Evolutionary conservation across 2,329 filamentous ascomycete species (phyloP), one percentile per base, ranked within the genome.

Genomic region (Didymella arachidicola): DNA sequence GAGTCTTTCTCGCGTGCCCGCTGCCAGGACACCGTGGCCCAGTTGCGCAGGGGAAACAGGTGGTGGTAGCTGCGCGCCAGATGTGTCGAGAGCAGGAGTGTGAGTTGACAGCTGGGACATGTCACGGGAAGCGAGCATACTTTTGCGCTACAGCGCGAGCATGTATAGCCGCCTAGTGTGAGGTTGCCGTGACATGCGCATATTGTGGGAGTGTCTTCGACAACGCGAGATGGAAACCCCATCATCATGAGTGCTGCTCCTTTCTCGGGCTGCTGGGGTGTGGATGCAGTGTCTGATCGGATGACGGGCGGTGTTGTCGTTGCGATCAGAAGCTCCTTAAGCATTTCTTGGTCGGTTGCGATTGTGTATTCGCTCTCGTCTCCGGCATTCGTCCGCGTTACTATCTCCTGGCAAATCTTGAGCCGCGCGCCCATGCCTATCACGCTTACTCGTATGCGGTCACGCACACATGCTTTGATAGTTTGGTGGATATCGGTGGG

Each of bases 401-500:
- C 95, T 41, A 99, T 86, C 74, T 97, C 93, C 26, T 88, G 87
- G 80, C 95, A 98, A 65, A 99, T 93, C 71, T 92, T 91, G 22
- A 99, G 89, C 67, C 97, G 91, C 1, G 94, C 95, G 6, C 93
- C 90, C 39, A 99, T 86, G 0, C 95, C 95, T 54, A 99, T 91
- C 52, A 99, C 87, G 41, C 90, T 89, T 11, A 97, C 92, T 16
- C 92, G 88, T 68, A 99, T 93, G 57, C 89, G 88, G 77, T 98
- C 93, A 64, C 84, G 82, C 39, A 96, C 86, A 29, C 97, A 89
- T 34, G 86, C 85, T 48, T 83, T 82, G 72, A 98, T 92, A 0
- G 94, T 98, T 67, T 93, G 87, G 79, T 97, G 92, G 59, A 99
- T 97, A 76, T 99, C 95, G 59, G 93, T 93, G 0, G 95, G 95